Evolutionary conservation across 768 basidiomycete genomes (phyloP).

Genomic region (Grammothele lineata): DNA sequence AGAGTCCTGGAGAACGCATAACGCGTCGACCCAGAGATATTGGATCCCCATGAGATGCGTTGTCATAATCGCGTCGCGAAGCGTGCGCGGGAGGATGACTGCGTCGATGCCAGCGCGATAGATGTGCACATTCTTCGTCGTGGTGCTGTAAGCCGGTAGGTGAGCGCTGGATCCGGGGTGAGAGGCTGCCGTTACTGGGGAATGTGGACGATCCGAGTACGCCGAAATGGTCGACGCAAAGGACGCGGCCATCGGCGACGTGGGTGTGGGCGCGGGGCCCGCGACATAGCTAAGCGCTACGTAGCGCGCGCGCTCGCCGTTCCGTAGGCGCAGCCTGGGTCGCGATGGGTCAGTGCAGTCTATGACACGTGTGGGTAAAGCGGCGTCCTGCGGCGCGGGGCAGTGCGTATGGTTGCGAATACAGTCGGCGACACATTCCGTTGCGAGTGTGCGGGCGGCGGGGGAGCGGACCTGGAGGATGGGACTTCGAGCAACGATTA

Average conservation of each 20-base stretch:
- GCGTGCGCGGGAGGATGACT: conserved; percentile 2
- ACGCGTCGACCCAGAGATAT: conserved; percentile 13
- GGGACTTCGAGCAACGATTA: not conserved
- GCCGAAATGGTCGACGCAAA: too few relatives aligned
- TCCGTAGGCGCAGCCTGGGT: not conserved
- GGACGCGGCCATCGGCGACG: too few relatives aligned
- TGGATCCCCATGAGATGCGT: conserved; percentile 3
- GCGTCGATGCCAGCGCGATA: conserved; percentile 1
- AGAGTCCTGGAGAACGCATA: conserved; percentile 13
- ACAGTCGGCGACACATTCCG: conserved; percentile 1
- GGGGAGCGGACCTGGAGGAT: conserved; percentile 1
- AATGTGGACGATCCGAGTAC: too few relatives aligned
- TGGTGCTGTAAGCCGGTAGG: not conserved
- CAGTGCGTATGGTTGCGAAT: conserved; percentile 1
- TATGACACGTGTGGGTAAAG: conserved; percentile 4
- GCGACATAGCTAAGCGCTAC: conserved; percentile 6
- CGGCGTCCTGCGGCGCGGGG: not conserved
- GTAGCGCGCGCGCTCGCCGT: conserved; percentile 1
- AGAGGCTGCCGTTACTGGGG: too few relatives aligned
- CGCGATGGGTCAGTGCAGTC: conserved; percentile 5
- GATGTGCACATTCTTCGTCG: not conserved
- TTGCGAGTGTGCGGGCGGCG: not conserved
- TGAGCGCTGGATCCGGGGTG: not conserved
- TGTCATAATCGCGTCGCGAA: conserved; percentile 5
- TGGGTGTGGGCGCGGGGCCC: too few relatives aligned